These are phyloP conservation scores for Kodamaea sagamina DNA, from an alignment of 805 yeast genomes.

Conservation along the genomic window DNA sequence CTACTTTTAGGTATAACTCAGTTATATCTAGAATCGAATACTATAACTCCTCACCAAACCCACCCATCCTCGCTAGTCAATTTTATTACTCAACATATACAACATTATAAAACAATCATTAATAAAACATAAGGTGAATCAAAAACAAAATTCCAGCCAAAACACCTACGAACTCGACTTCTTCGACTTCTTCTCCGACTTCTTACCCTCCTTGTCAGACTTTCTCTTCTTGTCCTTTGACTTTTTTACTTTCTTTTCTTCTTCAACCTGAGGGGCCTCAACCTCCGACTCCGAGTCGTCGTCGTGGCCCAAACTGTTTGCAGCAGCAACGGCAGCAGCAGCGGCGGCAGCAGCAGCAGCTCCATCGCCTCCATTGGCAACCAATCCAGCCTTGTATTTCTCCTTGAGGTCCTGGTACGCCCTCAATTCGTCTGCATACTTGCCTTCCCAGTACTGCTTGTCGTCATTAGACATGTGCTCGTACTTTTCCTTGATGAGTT, in stretches of 20 bases:
- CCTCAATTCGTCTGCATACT: constrained; percentile 50
- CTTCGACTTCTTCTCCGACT: constrained; percentile 21
- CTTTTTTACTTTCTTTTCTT: constrained; percentile 20
- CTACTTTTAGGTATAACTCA: too few relatives aligned
- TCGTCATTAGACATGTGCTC: constrained; percentile 62
- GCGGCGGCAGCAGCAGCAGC: constrained; percentile 16
- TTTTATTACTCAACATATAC: too few relatives aligned
- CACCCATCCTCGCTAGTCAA: too few relatives aligned
- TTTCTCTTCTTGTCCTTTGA: constrained; percentile 17
- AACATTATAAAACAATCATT: constrained; percentile 1
- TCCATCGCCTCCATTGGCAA: constrained; percentile 19
- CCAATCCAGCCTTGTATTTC: constrained; percentile 33
- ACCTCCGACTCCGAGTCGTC: constrained; percentile 7
- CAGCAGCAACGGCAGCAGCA: constrained; percentile 16
- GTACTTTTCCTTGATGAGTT: constrained; percentile 80
- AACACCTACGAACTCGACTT: constrained; percentile 5
- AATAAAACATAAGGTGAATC: constrained; percentile 5
- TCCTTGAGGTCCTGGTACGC: constrained; percentile 35
- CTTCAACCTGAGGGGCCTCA: constrained; percentile 5
- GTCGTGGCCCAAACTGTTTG: constrained; percentile 1
- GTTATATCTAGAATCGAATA: too few relatives aligned
- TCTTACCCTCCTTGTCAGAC: constrained; percentile 17
- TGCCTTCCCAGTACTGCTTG: constrained; percentile 68
- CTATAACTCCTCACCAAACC: too few relatives aligned
- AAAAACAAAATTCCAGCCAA: background rate